Evolutionary conservation across 2,329 filamentous ascomycete genomes (phyloP).

Genomic region (Tympanopsis confertula): DNA sequence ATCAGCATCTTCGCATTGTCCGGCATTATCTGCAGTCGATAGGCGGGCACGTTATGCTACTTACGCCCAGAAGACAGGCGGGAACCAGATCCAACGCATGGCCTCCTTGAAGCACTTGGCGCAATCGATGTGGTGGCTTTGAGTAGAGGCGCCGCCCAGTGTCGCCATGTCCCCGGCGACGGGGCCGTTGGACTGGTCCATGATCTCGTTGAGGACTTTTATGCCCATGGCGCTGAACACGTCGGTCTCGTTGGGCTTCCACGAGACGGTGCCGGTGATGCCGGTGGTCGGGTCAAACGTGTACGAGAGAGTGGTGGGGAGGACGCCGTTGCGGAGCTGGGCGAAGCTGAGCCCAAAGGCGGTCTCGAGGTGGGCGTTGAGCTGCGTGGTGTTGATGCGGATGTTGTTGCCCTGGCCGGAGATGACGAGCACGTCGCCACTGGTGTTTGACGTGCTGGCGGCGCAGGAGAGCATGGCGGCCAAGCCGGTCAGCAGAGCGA

Average conservation of each 20-base stretch:
- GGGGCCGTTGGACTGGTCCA: not conserved
- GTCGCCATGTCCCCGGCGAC: not conserved
- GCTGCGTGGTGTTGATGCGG: not conserved
- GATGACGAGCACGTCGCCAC: too few species aligned
- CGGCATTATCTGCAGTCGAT: too few species aligned
- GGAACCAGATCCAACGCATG: not conserved
- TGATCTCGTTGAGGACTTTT: not conserved
- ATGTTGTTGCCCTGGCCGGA: too few species aligned
- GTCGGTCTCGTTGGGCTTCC: not conserved
- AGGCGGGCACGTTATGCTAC: too few species aligned
- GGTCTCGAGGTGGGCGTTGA: not conserved
- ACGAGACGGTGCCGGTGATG: not conserved
- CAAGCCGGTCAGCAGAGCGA: too few species aligned
- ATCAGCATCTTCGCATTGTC: too few species aligned
- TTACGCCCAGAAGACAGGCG: too few species aligned
- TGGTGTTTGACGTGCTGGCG: too few species aligned
- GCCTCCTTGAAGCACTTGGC: not conserved
- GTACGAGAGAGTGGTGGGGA: not conserved
- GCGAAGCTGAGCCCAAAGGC: not conserved
- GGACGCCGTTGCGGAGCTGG: not conserved
- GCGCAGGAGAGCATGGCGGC: too few species aligned
- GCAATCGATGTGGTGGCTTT: not conserved
- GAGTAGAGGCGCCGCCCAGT: too few species aligned
- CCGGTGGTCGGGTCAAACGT: not conserved
- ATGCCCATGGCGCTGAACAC: not conserved